Evolutionary conservation across 2,329 filamentous ascomycete species (phyloP).

Genomic region (Cytospora piceicola): DNA sequence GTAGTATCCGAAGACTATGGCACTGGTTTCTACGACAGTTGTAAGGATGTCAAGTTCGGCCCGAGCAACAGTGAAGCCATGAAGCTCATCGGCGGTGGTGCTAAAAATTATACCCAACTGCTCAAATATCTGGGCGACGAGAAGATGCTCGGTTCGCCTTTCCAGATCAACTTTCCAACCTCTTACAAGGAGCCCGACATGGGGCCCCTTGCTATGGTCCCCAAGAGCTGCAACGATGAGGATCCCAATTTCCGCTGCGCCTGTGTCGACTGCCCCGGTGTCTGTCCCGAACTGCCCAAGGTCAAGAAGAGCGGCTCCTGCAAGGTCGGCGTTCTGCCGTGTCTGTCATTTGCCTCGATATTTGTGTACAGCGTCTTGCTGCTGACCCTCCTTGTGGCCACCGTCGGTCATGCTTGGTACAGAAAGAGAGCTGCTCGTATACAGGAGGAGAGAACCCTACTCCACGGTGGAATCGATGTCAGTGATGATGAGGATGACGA

Average conservation of each 20-base stretch:
- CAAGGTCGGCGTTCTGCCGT: conserved; percentile 85
- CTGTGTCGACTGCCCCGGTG: conserved; percentile 87
- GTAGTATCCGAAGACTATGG: conserved; percentile 84
- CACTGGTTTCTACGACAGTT: conserved; percentile 90
- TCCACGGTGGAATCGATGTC: conserved; percentile 68
- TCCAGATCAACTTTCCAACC: conserved; percentile 92
- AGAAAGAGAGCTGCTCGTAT: conserved; percentile 73
- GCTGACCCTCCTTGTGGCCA: conserved; percentile 64
- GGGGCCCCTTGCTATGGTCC: conserved; percentile 68
- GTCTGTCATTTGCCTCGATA: conserved; percentile 90
- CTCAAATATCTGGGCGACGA: conserved; percentile 93
- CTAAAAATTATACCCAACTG: conserved; percentile 85
- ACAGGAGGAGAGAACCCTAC: conserved; percentile 79
- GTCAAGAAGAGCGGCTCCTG: conserved; percentile 74
- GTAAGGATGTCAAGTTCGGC: conserved; percentile 98
- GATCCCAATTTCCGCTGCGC: conserved; percentile 87
- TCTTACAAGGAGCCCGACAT: conserved; percentile 70
- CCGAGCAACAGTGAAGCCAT: conserved; percentile 92
- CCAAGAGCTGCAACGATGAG: conserved; percentile 88
- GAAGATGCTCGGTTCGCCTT: conserved; percentile 88
- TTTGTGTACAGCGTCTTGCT: conserved; percentile 81
- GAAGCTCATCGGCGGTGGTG: conserved; percentile 92
- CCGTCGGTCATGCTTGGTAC: conserved; percentile 77
- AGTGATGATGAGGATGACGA: conserved; percentile 91
- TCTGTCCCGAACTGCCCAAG: conserved; percentile 81